Base-by-base conservation (phyloP, 768 basidiomycete genomes). In the Tylopilus sp. region DNA sequence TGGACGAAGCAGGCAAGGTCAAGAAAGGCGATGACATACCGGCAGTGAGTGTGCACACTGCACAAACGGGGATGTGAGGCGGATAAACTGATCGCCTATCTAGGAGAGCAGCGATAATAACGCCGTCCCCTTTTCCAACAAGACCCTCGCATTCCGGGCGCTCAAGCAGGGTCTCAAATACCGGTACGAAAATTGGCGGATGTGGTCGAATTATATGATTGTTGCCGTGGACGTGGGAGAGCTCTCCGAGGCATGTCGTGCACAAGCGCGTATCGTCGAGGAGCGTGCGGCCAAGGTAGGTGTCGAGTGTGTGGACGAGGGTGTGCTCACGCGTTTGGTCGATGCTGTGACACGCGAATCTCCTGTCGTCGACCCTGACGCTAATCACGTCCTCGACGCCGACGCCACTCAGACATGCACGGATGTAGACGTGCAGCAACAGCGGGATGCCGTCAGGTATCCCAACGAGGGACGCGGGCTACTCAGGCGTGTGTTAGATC, bases 151-250 rank as follows among this genome's bases (percentile, higher is more conserved):
- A 1, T 97, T 91, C 77, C 86, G 86, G 17, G 95, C 97, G 3
- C 85, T 99, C 23, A 86, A 88, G 57, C 89, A 91, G 53, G 95
- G 97, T 2, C 78, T 98, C 53, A 85, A 84, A 59, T 82, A 79
- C 68, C 80, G 81, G 44, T 89, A 92, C 66, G 85, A 91, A 23
- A 95, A 93, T 63, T 98, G 95, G 95, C 81, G 92, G 18, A 95
- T 99, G 89, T 99, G 97, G 97, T 78, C 79, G 54, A 99, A 99
- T 74, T 98, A 94, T 75, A 94, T 91, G 86, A 75, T 97, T 62
- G 86, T 98, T 23, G 79, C 91, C 4, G 76, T 97, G 69, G 93
- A 98, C 58, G 88, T 98, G 18, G 95, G 95, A 7, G 94, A 98
- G 65, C 77, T 98, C 44, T 76, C 82, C 1, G 95, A 99, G 64